Evolutionary conservation across 208 protist species (phyloP).

Genomic region (Trypanosoma caninum): DNA sequence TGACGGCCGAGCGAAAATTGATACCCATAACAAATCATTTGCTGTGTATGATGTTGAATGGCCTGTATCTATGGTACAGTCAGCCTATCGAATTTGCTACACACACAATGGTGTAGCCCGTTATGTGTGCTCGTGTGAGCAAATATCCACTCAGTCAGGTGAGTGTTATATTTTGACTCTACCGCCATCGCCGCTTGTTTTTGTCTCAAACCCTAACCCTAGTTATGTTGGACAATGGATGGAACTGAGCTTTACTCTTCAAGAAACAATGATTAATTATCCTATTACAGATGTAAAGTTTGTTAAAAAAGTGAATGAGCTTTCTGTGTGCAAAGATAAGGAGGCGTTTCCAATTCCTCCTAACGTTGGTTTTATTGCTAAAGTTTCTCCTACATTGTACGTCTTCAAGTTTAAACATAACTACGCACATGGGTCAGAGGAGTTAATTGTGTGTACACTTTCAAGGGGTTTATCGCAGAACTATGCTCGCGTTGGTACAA

Average conservation of each 20-base stretch:
- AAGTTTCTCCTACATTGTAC: constrained; percentile 33
- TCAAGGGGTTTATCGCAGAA: constrained; percentile 32
- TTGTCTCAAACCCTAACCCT: constrained; percentile 44
- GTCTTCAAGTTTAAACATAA: constrained; percentile 78
- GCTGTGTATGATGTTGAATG: constrained; percentile 77
- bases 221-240: constrained; percentile 86
- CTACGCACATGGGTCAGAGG: constrained; percentile 43
- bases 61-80: constrained; percentile 63
- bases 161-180: constrained; percentile 68
- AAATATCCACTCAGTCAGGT: constrained; percentile 59
- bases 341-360: constrained; percentile 57
- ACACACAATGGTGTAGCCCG: constrained; percentile 42
- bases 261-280: constrained; percentile 36
- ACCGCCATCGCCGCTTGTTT: constrained; percentile 43
- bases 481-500: constrained; percentile 16
- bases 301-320: constrained; percentile 45
- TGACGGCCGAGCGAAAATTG: constrained; percentile 31
- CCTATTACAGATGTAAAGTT: constrained; percentile 70
- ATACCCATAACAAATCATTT: constrained; percentile 30
- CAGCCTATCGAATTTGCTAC: constrained; percentile 82
- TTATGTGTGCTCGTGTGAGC: constrained; percentile 78
- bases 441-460: constrained; percentile 74
- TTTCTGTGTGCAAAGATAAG: constrained; percentile 48
- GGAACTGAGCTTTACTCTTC: constrained; percentile 32
- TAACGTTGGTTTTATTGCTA: constrained; percentile 25